A percentile compares a stretch with the other conserved stretches of the same genome.
These are phyloP conservation scores for Mycosphaerella sp. DNA, from an alignment of 2,329 filamentous ascomycete genomes.

Conservation along the genomic window DNA sequence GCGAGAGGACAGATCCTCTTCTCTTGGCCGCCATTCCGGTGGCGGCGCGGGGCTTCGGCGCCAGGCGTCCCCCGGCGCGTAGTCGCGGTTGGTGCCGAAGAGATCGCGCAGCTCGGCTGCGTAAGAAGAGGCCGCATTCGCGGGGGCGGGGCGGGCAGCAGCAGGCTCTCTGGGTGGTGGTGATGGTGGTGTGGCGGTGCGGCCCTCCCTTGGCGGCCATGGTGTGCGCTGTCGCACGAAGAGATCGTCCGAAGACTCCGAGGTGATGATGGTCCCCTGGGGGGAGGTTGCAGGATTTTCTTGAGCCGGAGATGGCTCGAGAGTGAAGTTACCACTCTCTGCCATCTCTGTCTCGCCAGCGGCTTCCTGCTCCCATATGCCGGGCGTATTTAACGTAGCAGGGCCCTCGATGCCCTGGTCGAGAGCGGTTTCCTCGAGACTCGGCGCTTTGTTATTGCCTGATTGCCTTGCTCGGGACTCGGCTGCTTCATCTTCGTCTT, in stretches of 20 bases:
- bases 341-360: too few species aligned
- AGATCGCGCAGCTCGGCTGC: too few species aligned
- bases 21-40: too few species aligned
- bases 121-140: too few species aligned
- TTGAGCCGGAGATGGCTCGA: not conserved
- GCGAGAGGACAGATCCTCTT: too few species aligned
- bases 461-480: too few species aligned
- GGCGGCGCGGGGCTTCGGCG: too few species aligned
- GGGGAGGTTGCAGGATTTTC: not conserved
- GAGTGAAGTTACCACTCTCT: not conserved
- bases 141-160: not conserved
- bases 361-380: too few species aligned
- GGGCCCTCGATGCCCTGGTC: too few species aligned
- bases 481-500: not conserved
- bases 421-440: not conserved
- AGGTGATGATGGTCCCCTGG: not conserved
- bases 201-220: not conserved
- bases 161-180: not conserved
- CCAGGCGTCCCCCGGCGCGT: too few species aligned
- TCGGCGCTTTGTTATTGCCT: not conserved
- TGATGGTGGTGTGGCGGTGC: not conserved
- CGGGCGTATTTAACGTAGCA: too few species aligned
- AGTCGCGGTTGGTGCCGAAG: too few species aligned
- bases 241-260: not conserved
- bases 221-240: not conserved